A percentile compares a stretch with the other conserved stretches of the same genome.
These are phyloP conservation scores for Teunomyces aglyptinius DNA, from an alignment of 805 yeast species.

Conservation along the genomic window DNA sequence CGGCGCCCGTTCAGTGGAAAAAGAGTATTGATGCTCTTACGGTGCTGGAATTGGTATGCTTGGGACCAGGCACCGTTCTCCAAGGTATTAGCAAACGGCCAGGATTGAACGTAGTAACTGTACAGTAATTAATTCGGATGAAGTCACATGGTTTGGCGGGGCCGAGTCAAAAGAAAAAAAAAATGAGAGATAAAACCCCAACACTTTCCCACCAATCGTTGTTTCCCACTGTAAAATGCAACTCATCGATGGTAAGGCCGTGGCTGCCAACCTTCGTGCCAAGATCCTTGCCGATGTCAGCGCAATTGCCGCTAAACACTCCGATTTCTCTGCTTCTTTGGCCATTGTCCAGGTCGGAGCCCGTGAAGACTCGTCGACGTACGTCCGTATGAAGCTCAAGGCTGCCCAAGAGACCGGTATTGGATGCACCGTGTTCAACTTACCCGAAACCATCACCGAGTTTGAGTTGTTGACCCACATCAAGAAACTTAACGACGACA, in stretches of 20 bases:
- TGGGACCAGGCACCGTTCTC: conserved; percentile 43
- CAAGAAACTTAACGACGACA: conserved; percentile 54
- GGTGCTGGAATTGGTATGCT: conserved; percentile 22
- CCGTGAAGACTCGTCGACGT: conserved; percentile 77
- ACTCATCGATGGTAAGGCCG: conserved; percentile 45
- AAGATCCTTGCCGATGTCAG: conserved; percentile 40
- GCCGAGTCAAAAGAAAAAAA: conserved; percentile 1
- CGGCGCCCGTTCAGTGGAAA: conserved; percentile 46
- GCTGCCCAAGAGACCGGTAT: conserved; percentile 74
- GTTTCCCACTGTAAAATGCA: conserved; percentile 18
- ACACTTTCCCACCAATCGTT: background rate
- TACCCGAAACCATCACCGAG: conserved; percentile 58
- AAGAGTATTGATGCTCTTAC: conserved; percentile 26
- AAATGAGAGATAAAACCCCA: background rate
- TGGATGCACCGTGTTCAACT: conserved; percentile 55
- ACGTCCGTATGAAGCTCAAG: conserved; percentile 75
- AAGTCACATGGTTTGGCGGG: background rate
- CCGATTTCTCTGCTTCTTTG: conserved; percentile 62
- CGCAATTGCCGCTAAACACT: conserved; percentile 41
- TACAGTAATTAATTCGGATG: background rate
- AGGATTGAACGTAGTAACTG: background rate
- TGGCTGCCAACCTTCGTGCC: conserved; percentile 39
- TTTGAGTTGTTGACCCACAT: conserved; percentile 54
- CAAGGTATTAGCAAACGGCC: conserved; percentile 12
- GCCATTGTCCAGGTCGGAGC: conserved; percentile 75